Base-by-base conservation (phyloP, 2,329 filamentous ascomycete species). In the Pseudogymnoascus sp. region DNA sequence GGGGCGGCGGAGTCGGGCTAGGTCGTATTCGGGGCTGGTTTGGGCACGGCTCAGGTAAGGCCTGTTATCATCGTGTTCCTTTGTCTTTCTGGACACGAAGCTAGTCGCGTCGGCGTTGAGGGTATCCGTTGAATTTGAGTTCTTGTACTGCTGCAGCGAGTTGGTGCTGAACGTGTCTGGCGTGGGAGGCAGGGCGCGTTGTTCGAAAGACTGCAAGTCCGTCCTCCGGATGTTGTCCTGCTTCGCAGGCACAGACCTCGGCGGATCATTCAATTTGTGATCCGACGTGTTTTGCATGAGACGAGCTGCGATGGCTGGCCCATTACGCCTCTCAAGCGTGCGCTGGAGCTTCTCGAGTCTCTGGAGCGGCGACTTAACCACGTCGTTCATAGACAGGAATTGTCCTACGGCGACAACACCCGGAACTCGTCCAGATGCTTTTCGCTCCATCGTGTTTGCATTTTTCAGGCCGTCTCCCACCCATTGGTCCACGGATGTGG, bases 291-390 rank as follows among this genome's bases (percentile, higher is more conserved):
- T 61, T 37, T 61, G 59, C 4, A 40, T 40, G 34, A 61, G 11
- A 12, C 59, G 59, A 39, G 59, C 59, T 39, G 59, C 59, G 10
- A 61, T 61, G 18, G 34, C 59, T 4, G 59, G 59, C 12, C 34
- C 59, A 61, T 61, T 61, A 4, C 59, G 59, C 11, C 37, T 61
- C 18, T 10, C 73, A 70, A 2, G 66, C 65, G 16, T 76, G 71
- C 4, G 73, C 71, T 78, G 78, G 37, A 79, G 70, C 64, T 75
- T 79, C 67, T 83, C 82, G 6, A 83, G 71, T 37, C 77, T 77
- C 68, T 84, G 81, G 1, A 83, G 72, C 0, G 83, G 83, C 1
- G 81, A 83, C 7, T 77, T 78, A 3, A 83, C 68, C 21, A 81
- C 73, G 45, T 80, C 76, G 10, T 77, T 78, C 60, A 83, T 76